Percentiles rank a stretch among this genome's conserved stretches.
Conservation (phyloP, 305 asterid genomes). For the Solanum hybrid region DNA sequence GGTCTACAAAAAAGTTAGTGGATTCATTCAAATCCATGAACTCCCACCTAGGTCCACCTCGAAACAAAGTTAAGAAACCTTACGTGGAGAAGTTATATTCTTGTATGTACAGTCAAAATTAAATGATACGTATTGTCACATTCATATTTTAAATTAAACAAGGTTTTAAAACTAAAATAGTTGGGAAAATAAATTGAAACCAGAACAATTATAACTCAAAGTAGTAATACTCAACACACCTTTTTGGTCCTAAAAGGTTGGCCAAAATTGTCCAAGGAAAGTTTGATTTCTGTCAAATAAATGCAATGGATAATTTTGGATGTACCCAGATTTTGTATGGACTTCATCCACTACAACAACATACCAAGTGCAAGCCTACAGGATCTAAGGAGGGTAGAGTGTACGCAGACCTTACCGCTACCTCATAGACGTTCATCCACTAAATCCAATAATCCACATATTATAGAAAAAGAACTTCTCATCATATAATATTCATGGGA, state of each 20-base stretch:
- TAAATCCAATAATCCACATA: not conserved
- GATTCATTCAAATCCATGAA: rapidly evolving
- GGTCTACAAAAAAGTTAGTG: not conserved
- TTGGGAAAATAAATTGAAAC: not conserved
- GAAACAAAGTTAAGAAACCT: not conserved
- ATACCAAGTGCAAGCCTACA: not conserved
- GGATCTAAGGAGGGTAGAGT: not conserved
- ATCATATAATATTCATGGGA: not conserved
- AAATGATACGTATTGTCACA: not conserved
- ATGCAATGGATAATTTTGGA: not conserved
- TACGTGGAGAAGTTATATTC: not conserved
- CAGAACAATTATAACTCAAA: not conserved
- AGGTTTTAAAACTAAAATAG: not conserved
- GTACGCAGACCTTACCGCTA: not conserved
- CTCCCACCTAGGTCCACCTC: not conserved
- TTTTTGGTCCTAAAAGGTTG: not conserved
- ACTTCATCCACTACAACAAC: not conserved
- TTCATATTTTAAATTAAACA: not conserved
- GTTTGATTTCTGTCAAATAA: not conserved
- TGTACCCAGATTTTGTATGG: not conserved
- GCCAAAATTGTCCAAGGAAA: not conserved
- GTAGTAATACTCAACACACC: not conserved
- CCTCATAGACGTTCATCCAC: not conserved
- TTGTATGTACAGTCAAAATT: not conserved
- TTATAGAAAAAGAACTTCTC: not conserved